Conservation (phyloP, 495 filamentous ascomycete genomes). For the Xylaria venustula region DNA sequence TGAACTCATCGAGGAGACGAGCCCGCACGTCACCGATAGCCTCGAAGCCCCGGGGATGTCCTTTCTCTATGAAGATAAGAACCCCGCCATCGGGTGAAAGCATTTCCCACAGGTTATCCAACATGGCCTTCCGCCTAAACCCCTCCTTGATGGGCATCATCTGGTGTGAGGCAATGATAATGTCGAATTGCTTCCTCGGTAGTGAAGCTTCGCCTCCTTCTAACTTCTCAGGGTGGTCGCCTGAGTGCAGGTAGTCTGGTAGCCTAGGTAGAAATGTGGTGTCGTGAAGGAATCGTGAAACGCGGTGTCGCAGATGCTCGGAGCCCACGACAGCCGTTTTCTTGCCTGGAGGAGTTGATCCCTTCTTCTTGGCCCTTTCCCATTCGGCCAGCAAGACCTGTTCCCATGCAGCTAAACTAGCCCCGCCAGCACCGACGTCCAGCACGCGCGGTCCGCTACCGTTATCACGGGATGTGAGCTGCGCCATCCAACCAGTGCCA, state of each 20-base stretch:
- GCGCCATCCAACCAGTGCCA: conserved; percentile 73
- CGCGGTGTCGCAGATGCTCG: conserved; percentile 64
- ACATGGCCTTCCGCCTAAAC: conserved; percentile 68
- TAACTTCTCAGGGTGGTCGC: conserved; percentile 36
- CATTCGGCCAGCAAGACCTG: conserved; percentile 79
- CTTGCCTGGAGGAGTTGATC: conserved; percentile 42
- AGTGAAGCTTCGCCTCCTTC: conserved; percentile 39
- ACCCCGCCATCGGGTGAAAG: conserved; percentile 83
- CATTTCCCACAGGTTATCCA: conserved; percentile 86
- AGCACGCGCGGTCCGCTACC: conserved; percentile 70
- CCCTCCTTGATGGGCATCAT: conserved; percentile 70
- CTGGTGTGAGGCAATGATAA: conserved; percentile 85
- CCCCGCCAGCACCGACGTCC: conserved; percentile 83
- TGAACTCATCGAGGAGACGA: conserved; percentile 71
- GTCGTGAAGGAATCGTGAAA: conserved; percentile 75
- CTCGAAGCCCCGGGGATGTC: conserved; percentile 87
- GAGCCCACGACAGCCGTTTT: conserved; percentile 52
- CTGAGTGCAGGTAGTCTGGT: conserved; percentile 79
- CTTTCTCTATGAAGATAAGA: conserved; percentile 87
- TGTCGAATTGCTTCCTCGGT: conserved; percentile 76
- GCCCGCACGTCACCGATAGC: conserved; percentile 80
- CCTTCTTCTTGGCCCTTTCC: conserved; percentile 59
- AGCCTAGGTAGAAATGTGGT: conserved; percentile 90
- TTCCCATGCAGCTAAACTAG: conserved; percentile 81
- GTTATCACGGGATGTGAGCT: conserved; percentile 62